Evolutionary conservation across 2,329 filamentous ascomycete genomes (phyloP).

Genomic region (Ceratocystiopsis brevicomis): DNA sequence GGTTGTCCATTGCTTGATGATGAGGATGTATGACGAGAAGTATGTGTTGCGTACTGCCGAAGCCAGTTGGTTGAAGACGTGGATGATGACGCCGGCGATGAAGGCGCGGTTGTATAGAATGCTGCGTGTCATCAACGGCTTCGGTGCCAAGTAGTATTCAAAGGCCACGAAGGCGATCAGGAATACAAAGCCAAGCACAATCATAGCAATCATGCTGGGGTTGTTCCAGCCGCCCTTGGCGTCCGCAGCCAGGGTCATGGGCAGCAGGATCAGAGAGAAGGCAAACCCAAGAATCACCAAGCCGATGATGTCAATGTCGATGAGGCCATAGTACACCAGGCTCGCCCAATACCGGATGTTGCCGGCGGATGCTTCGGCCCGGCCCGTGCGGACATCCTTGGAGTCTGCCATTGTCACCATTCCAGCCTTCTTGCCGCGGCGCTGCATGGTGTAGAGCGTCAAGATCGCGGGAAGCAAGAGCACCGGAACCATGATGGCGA

Average conservation of each 20-base stretch:
- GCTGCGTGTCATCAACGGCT: conserved; percentile 37
- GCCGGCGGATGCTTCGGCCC: conserved; percentile 3
- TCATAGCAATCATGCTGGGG: conserved; percentile 22
- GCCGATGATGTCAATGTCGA: conserved; percentile 26
- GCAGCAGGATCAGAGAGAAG: conserved; percentile 29
- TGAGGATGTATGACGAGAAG: conserved; percentile 46
- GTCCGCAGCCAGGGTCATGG: conserved; percentile 20
- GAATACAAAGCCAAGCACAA: conserved; percentile 21
- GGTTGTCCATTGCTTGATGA: conserved; percentile 29
- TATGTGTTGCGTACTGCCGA: conserved; percentile 28
- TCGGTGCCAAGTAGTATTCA: conserved; percentile 31
- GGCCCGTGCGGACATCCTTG: conserved; percentile 17
- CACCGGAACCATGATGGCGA: conserved; percentile 36
- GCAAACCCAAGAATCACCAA: conserved; percentile 28
- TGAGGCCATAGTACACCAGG: conserved; percentile 8
- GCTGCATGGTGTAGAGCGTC: conserved; percentile 28
- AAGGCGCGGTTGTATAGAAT: conserved; percentile 44
- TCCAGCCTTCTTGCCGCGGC: conserved; percentile 20
- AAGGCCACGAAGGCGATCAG: conserved; percentile 30
- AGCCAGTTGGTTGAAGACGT: conserved; percentile 40
- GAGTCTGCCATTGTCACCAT: conserved; percentile 21
- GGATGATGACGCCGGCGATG: conserved; percentile 46
- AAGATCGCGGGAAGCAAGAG: conserved; percentile 33
- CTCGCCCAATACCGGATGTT: conserved; percentile 10
- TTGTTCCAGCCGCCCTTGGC: conserved; percentile 19